Conservation (phyloP, 139 green algal species). For the Edaphochlamys debaryana region DNA sequence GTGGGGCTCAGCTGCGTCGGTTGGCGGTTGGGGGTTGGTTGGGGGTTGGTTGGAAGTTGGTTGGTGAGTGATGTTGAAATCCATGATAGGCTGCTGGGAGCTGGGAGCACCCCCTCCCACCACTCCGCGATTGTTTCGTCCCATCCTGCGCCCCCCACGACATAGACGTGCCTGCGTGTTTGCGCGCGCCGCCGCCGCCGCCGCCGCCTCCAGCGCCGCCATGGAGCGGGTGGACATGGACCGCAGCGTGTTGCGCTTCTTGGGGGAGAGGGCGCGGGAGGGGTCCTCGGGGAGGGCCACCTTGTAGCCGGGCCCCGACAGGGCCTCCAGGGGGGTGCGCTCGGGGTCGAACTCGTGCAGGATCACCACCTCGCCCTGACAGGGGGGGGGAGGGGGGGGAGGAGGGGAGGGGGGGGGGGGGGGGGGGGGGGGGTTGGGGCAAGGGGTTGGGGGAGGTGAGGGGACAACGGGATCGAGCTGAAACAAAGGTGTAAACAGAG, state of each 20-base stretch:
- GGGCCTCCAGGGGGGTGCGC: constrained; percentile 37
- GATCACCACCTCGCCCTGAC: constrained; percentile 57
- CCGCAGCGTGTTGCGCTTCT: not conserved
- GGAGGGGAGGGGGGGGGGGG: not conserved
- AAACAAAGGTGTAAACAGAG: no score
- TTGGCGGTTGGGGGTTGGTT: no score
- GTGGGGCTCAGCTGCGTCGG: constrained; percentile 32
- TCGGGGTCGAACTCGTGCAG: constrained; percentile 54
- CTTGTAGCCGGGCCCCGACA: constrained; percentile 39
- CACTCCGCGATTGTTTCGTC: no score
- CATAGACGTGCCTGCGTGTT: no score
- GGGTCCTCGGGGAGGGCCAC: constrained; percentile 16
- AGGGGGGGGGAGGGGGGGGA: not conserved
- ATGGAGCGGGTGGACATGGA: not conserved
- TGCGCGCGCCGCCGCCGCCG: not conserved
- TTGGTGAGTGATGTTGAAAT: no score
- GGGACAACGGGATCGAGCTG: no score
- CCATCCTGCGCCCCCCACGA: no score
- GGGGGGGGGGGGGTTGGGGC: not conserved
- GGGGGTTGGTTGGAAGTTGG: no score
- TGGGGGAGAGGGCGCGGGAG: not conserved
- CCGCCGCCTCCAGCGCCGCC: not conserved
- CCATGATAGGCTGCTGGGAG: no score
- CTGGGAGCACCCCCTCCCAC: no score
- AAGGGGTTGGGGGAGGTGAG: not conserved